Evolutionary conservation across 2,329 filamentous ascomycete species (phyloP).

Genomic region (Trichophyton equinum): DNA sequence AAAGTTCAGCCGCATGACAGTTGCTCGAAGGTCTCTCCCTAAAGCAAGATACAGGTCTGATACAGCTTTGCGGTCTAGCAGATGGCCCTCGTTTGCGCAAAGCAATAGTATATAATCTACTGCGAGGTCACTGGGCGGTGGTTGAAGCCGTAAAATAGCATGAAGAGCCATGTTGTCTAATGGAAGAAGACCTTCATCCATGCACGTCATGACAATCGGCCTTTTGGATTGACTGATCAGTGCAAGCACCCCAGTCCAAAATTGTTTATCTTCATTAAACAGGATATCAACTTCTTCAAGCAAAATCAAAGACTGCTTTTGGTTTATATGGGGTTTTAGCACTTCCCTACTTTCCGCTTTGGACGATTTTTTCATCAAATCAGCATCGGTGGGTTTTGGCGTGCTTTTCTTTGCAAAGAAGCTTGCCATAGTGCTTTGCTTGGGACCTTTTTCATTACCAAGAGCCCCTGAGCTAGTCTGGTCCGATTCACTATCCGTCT

Average conservation of each 20-base stretch:
- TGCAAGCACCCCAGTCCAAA: constrained; percentile 70
- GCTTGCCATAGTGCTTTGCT: constrained; percentile 65
- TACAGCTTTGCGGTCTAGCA: constrained; percentile 55
- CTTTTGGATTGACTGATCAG: constrained; percentile 76
- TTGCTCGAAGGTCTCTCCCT: constrained; percentile 61
- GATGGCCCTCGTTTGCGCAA: constrained; percentile 80
- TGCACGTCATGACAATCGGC: constrained; percentile 91
- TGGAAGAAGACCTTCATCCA: constrained; percentile 73
- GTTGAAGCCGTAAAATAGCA: constrained; percentile 65
- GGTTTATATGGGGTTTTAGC: constrained; percentile 14
- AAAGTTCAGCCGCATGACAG: constrained; percentile 74
- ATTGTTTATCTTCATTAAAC: constrained; percentile 91
- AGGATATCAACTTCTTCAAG: constrained; percentile 88
- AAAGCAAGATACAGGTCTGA: constrained; percentile 58
- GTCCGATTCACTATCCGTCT: constrained; percentile 26
- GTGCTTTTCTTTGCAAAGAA: constrained; percentile 57
- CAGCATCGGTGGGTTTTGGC: constrained; percentile 12
- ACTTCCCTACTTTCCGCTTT: constrained; percentile 7
- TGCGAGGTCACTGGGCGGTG: constrained; percentile 54
- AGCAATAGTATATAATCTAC: constrained; percentile 70
- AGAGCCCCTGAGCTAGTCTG: constrained; percentile 8
- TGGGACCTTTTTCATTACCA: constrained; percentile 42
- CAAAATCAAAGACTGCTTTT: constrained; percentile 73
- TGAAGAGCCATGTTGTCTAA: constrained; percentile 63
- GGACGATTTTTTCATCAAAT: background rate